Conservation (phyloP, 495 filamentous ascomycete genomes). For the Penicillium dipodomyicola region DNA sequence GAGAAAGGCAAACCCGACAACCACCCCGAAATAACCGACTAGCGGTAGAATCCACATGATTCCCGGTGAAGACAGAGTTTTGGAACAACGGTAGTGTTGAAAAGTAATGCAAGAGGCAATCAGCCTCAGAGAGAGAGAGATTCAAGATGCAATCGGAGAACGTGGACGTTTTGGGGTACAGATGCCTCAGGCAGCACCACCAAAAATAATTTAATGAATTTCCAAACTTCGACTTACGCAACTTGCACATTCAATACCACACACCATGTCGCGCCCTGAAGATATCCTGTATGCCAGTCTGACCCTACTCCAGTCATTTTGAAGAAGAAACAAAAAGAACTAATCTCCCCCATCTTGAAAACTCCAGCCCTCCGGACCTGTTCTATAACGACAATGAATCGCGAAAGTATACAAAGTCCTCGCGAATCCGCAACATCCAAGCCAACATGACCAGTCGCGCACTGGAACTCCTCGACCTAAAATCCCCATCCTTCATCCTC, state of each 20-base stretch:
- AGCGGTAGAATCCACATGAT: slow-evolving; percentile 90
- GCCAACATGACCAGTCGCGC: slow-evolving; percentile 90
- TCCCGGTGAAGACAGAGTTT: slow-evolving; percentile 1
- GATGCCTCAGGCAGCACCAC: slow-evolving; percentile 30
- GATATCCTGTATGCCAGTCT: slow-evolving; percentile 77
- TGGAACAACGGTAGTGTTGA: neutral
- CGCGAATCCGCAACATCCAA: slow-evolving; percentile 92
- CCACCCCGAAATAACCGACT: slow-evolving; percentile 82
- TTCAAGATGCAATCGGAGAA: slow-evolving; percentile 8
- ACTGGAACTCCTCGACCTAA: slow-evolving; percentile 81
- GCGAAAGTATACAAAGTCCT: slow-evolving; percentile 95
- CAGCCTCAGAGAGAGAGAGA: neutral
- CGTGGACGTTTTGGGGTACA: slow-evolving; percentile 17
- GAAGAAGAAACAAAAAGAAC: neutral
- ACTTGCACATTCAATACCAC: slow-evolving; percentile 6
- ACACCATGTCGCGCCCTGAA: slow-evolving; percentile 90
- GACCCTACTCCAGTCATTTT: neutral
- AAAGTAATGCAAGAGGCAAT: slow-evolving; percentile 3
- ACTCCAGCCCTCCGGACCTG: slow-evolving; percentile 78
- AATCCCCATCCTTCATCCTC: slow-evolving; percentile 80
- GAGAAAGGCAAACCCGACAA: slow-evolving; percentile 87
- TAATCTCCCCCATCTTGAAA: neutral
- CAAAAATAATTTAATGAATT: slow-evolving; percentile 19
- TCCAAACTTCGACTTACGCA: slow-evolving; percentile 3
- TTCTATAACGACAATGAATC: slow-evolving; percentile 96